phyloP scores from a whole-genome alignment of 179 eudicot species.

The Gypsophila paniculata region DNA sequence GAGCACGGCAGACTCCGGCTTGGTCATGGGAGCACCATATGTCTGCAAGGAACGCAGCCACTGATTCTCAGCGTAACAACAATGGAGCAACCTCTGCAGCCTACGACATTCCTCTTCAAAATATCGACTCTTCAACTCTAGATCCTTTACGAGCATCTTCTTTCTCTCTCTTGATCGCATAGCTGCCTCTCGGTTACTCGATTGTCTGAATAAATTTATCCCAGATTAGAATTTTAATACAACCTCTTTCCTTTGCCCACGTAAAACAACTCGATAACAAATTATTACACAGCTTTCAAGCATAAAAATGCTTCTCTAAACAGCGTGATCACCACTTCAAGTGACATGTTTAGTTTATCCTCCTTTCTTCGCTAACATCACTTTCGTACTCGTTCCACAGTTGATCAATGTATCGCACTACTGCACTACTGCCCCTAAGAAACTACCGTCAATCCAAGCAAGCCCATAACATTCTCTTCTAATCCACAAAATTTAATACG shows the following conservation, averaged over 20 bases:
- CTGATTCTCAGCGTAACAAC: slow-evolving; percentile 75
- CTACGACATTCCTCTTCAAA: slow-evolving; percentile 83
- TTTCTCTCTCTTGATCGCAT: slow-evolving; percentile 84
- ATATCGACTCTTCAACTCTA: slow-evolving; percentile 77
- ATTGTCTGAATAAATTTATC: slow-evolving; percentile 43
- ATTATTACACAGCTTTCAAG: neutral
- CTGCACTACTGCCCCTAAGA: too few relatives aligned
- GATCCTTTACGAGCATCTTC: slow-evolving; percentile 66
- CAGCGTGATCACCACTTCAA: too few relatives aligned
- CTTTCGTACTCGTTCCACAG: too few relatives aligned
- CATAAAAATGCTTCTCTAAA: too few relatives aligned
- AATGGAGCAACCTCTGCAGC: slow-evolving; percentile 71
- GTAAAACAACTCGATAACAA: neutral
- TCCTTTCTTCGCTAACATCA: too few relatives aligned
- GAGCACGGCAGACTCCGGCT: slow-evolving; percentile 99
- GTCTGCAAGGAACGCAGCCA: slow-evolving; percentile 76
- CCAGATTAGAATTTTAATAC: neutral
- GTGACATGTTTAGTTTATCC: too few relatives aligned
- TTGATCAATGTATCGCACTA: too few relatives aligned
- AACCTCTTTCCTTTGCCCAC: neutral
- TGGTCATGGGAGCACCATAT: slow-evolving; percentile 64
- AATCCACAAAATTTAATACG: too few relatives aligned
- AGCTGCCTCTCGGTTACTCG: slow-evolving; percentile 87
- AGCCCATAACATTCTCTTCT: too few relatives aligned
- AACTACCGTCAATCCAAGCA: too few relatives aligned